Evolutionary conservation across 768 basidiomycete species (phyloP), one percentile per base, ranked within the genome.

Genomic region (Kwoniella europaea): DNA sequence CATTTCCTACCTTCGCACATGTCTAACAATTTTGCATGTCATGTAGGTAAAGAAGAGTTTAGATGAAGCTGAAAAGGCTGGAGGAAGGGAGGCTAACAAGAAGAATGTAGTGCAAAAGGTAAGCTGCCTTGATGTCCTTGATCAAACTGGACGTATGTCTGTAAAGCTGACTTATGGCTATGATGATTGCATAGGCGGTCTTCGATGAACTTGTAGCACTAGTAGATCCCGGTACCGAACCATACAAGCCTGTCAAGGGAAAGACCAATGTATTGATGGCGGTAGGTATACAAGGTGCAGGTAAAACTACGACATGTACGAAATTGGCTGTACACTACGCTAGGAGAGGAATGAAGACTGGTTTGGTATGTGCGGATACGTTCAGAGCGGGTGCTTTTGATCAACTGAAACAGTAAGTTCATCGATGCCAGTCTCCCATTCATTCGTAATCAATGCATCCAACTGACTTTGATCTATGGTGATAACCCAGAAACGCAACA

Each of bases 311-410:
- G 22, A 98, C 96, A 52, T 99, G 97, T 84, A 99, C 97, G 10
- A 99, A 98, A 79, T 84, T 85, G 7, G 97, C 97, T 0, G 96
- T 96, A 1, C 91, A 98, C 85, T 98, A 98, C 83, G 94, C 96
- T 83, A 92, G 92, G 79, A 90, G 95, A 74, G 97, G 97, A 7
- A 92, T 98, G 87, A 94, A 96, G 83, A 92, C 95, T 13, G 93
- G 91, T 71, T 94, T 99, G 65, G 96, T 99, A 74, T 99, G 97
- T 79, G 97, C 97, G 22, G 97, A 99, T 84, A 99, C 97, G 0
- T 99, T 99, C 87, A 92, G 97, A 85, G 97, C 97, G 3, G 97
- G 97, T 63, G 97, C 97, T 46, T 99, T 99, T 84, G 97, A 99
- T 85, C 97, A 99, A 84, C 93, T 97, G 12, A 91, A 97, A 81